Evolutionary conservation across 148 eudicot genomes (phyloP).

Genomic region (Vaccinium corymbosum): DNA sequence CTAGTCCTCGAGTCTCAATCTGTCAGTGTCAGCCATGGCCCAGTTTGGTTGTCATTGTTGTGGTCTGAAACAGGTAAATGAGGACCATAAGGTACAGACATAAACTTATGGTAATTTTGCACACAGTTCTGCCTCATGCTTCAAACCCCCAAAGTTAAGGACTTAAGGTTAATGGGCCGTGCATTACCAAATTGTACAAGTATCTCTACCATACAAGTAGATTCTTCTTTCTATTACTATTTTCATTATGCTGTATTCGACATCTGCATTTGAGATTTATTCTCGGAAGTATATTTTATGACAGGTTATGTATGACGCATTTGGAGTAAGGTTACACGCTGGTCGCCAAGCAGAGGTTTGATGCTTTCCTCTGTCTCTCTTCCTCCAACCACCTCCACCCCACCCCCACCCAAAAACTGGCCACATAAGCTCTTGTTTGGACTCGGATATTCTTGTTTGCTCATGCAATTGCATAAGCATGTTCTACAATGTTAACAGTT

Average conservation of each 20-base stretch:
- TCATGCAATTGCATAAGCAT: neutral
- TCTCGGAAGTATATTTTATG: slow-evolving; percentile 20
- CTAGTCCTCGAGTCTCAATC: neutral
- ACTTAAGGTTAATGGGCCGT: neutral
- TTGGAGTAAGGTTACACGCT: slow-evolving; percentile 93
- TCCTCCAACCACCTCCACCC: neutral
- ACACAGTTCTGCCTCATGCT: neutral
- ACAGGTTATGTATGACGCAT: slow-evolving; percentile 99
- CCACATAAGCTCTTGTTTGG: neutral
- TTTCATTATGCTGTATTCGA: neutral
- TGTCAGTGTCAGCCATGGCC: neutral
- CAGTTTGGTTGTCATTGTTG: neutral
- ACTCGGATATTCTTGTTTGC: neutral
- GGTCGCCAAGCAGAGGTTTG: slow-evolving; percentile 98
- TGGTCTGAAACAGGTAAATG: neutral
- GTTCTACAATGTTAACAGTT: slow-evolving; percentile 1
- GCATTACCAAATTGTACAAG: neutral
- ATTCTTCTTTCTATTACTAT: neutral
- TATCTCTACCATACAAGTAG: neutral
- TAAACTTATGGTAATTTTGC: neutral
- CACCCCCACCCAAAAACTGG: neutral
- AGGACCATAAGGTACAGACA: neutral
- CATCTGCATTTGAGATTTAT: slow-evolving; percentile 1
- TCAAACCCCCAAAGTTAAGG: neutral
- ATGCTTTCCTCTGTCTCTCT: neutral